Evolutionary conservation across 306 rosid genomes (phyloP).

Genomic region (Lagenaria siceraria): DNA sequence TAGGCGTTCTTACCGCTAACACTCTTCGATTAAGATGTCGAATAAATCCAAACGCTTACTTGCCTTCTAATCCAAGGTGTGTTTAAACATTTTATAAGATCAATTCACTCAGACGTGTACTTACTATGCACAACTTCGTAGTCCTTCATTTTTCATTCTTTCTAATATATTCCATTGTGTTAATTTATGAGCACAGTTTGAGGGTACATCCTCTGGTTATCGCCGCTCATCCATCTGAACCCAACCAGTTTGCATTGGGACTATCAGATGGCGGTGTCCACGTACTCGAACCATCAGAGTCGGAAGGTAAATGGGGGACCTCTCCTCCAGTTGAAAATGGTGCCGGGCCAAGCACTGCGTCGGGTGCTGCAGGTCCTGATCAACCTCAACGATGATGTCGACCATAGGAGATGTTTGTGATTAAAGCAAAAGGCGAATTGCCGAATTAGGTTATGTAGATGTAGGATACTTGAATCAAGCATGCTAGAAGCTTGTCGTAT

Average conservation of each 20-base stretch:
- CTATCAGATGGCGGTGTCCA: slow-evolving; percentile 87
- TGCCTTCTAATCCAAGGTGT: slow-evolving; percentile 78
- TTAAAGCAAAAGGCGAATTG: slow-evolving; percentile 41
- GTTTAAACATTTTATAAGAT: slow-evolving; percentile 3
- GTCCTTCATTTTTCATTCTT: neutral
- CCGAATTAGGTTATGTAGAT: slow-evolving; percentile 39
- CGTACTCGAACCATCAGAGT: slow-evolving; percentile 81
- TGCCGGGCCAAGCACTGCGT: slow-evolving; percentile 66
- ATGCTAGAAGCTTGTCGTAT: slow-evolving; percentile 24
- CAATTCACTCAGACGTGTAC: neutral
- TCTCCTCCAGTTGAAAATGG: slow-evolving; percentile 85
- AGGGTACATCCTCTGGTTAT: slow-evolving; percentile 71
- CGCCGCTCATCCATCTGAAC: slow-evolving; percentile 93
- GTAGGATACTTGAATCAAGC: slow-evolving; percentile 43
- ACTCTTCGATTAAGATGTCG: slow-evolving; percentile 82
- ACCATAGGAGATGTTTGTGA: slow-evolving; percentile 8
- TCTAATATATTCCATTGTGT: neutral
- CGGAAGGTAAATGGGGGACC: slow-evolving; percentile 96
- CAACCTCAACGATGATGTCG: slow-evolving; percentile 65
- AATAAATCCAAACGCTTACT: slow-evolving; percentile 65
- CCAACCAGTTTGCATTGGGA: slow-evolving; percentile 91
- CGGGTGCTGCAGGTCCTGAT: slow-evolving; percentile 55
- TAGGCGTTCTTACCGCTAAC: slow-evolving; percentile 72
- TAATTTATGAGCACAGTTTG: slow-evolving; percentile 35
- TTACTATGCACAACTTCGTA: neutral